These are phyloP conservation scores for Grammothele lineata DNA, from an alignment of 768 basidiomycete species.

Conservation along the genomic window DNA sequence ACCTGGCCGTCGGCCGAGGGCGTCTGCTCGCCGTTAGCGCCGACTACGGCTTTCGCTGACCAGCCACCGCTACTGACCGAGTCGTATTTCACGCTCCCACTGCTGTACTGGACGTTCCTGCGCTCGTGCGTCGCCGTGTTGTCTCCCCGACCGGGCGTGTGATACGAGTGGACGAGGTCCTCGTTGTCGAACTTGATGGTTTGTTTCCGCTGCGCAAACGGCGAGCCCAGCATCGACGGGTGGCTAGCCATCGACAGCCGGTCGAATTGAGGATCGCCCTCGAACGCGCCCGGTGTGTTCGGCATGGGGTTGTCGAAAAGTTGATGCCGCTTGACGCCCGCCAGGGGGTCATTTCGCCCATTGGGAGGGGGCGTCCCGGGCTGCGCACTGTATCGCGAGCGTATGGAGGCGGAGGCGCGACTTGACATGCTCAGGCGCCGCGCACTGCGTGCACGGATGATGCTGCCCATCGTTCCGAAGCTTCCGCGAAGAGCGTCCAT, in stretches of 20 bases:
- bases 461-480: slow-evolving; percentile 87
- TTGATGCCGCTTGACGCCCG: slow-evolving; percentile 71
- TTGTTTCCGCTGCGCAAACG: slow-evolving; percentile 30
- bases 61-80: slow-evolving; percentile 16
- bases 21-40: slow-evolving; percentile 16
- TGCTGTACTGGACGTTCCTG: slow-evolving; percentile 16
- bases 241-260: slow-evolving; percentile 32
- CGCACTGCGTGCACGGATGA: slow-evolving; percentile 68
- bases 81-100: slow-evolving; percentile 10
- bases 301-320: slow-evolving; percentile 89
- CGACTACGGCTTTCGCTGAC: slow-evolving; percentile 14
- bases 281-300: slow-evolving; percentile 10
- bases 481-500: slow-evolving; percentile 89
- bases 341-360: slow-evolving; percentile 29
- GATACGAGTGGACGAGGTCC: slow-evolving; percentile 75
- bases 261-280: slow-evolving; percentile 34
- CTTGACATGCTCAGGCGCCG: slow-evolving; percentile 26
- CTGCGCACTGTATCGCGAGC: slow-evolving; percentile 24
- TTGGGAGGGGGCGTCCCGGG: slow-evolving; percentile 19
- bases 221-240: slow-evolving; percentile 26
- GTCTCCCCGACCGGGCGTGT: slow-evolving; percentile 26
- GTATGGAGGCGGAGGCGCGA: slow-evolving; percentile 14
- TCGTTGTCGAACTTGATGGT: slow-evolving; percentile 76
- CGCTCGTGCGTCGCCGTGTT: slow-evolving; percentile 25
- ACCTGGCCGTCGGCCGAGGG: slow-evolving; percentile 4